Conservation (phyloP, 2,329 filamentous ascomycete genomes). For the Drechslerella coelobrocha region DNA sequence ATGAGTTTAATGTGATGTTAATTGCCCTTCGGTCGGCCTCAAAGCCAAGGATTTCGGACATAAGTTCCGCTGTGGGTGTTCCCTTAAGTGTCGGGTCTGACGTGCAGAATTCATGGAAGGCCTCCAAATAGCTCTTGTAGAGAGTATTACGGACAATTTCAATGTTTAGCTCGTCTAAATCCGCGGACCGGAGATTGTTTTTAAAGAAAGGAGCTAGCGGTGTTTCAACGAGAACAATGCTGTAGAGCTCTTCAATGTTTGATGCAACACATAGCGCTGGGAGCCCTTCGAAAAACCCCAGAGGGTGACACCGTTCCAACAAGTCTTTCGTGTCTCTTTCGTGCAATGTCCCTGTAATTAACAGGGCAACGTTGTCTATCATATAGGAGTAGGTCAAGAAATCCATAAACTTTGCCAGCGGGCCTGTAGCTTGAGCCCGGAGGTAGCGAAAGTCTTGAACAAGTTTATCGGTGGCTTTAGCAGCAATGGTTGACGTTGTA, state of each 20-base stretch:
- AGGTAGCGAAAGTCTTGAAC: constrained; percentile 97
- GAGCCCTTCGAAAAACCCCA: constrained; percentile 99
- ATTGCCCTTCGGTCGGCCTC: constrained; percentile 96
- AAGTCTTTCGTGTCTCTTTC: constrained; percentile 96
- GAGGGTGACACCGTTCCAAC: constrained; percentile 90
- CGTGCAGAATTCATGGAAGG: constrained; percentile 95
- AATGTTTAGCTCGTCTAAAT: constrained; percentile 97
- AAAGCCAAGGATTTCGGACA: constrained; percentile 94
- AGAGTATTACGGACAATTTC: constrained; percentile 98
- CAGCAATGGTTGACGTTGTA: constrained; percentile 90
- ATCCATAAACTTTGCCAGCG: constrained; percentile 93
- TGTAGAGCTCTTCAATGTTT: constrained; percentile 98
- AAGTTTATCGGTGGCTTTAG: constrained; percentile 96
- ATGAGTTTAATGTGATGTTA: constrained; percentile 99
- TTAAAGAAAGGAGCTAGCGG: constrained; percentile 97
- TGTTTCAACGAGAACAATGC: constrained; percentile 95
- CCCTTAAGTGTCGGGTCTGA: constrained; percentile 83
- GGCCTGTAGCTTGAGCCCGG: constrained; percentile 88
- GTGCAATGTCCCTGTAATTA: constrained; percentile 97
- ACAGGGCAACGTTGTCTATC: constrained; percentile 98
- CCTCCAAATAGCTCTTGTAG: constrained; percentile 99
- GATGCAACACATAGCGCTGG: constrained; percentile 96
- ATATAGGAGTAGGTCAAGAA: constrained; percentile 99
- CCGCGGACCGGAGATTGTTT: constrained; percentile 91
- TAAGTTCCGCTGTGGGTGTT: constrained; percentile 89